Evolutionary conservation across 1,284 basidiomycete genomes (phyloP).

Genomic region (Porogramme epimiltina): DNA sequence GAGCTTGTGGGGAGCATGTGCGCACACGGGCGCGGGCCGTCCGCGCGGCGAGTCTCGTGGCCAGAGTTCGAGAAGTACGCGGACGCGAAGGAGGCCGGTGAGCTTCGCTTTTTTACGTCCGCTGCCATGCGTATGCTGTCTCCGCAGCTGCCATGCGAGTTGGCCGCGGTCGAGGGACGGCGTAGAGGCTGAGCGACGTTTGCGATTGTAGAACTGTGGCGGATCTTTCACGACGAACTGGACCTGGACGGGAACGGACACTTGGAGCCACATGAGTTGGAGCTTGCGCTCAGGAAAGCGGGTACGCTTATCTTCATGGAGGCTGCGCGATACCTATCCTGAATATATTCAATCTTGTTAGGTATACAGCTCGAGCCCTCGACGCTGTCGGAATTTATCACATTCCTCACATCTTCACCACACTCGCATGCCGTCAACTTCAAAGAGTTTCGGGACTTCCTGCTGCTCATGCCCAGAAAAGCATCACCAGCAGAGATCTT

Average conservation of each 20-base stretch:
- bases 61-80: constrained; percentile 79
- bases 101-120: constrained; percentile 29
- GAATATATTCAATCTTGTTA: constrained; percentile 32
- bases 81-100: constrained; percentile 76
- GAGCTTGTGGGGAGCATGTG: constrained; percentile 73
- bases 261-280: constrained; percentile 74
- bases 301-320: constrained; percentile 46
- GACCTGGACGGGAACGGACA: constrained; percentile 87
- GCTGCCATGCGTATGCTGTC: no score
- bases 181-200: constrained; percentile 6
- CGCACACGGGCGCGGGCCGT: constrained; percentile 47
- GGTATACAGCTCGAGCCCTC: constrained; percentile 70
- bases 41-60: constrained; percentile 65
- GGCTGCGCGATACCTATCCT: background rate
- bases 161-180: background rate
- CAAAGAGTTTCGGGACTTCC: constrained; percentile 87
- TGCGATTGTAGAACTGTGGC: constrained; percentile 74
- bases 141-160: no score
- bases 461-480: constrained; percentile 83
- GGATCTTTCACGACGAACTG: constrained; percentile 85
- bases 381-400: constrained; percentile 79
- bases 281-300: constrained; percentile 68
- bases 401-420: constrained; percentile 70
- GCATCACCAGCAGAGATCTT: constrained; percentile 86
- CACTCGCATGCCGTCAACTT: constrained; percentile 78